Evolutionary conservation across 1,284 basidiomycete genomes (phyloP), one percentile per base, ranked within the genome.

Genomic region (Papiliotrema nemorosa): DNA sequence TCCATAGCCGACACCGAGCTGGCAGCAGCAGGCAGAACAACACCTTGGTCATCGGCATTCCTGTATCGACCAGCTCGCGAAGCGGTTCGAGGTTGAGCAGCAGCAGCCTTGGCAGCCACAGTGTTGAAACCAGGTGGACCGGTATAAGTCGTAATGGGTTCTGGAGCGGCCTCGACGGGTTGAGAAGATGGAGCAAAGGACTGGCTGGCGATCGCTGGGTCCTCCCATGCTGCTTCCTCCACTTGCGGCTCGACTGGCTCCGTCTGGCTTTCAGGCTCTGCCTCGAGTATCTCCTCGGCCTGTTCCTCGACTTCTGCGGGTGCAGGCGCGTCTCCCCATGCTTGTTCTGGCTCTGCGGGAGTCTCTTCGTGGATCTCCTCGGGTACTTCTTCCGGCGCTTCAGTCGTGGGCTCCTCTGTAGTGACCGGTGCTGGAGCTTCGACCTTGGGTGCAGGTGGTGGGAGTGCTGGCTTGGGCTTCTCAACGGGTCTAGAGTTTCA

Each of bases 391-490:
- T 33, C 29, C 29, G 43, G 18, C 9, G 14, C 20, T 22, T 47
- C 45, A n/a, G 45, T 37, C 2, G 45, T 47, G 6, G 58, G 60
- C 43, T 64, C 59, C 22, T 68, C 64, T 24, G 59, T 53, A 5
- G 62, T 60, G 35, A 52, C 50, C 10, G 61, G 57, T 12, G 59
- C 49, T 48, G 61, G 55, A 21, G 67, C 58, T 49, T 65, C 63
- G 24, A 63, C 58, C 39, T 61, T 35, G 3, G 49, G 54, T 13
- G 64, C 56, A 88, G 43, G 85, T 83, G 27, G 89, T 83, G 53
- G 85, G 84, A 51, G 84, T 3, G 55, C 54, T 20, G 73, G 73
- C 64, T 74, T 74, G 49, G 72, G 72, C 59, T 73, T 73, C 53
- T 75, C 73, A 36, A 51, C 52, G 34, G 73, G 73, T 57, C 73